These are phyloP conservation scores for Aspergillus tamarii DNA, from an alignment of 2,329 filamentous ascomycete species.

Conservation along the genomic window DNA sequence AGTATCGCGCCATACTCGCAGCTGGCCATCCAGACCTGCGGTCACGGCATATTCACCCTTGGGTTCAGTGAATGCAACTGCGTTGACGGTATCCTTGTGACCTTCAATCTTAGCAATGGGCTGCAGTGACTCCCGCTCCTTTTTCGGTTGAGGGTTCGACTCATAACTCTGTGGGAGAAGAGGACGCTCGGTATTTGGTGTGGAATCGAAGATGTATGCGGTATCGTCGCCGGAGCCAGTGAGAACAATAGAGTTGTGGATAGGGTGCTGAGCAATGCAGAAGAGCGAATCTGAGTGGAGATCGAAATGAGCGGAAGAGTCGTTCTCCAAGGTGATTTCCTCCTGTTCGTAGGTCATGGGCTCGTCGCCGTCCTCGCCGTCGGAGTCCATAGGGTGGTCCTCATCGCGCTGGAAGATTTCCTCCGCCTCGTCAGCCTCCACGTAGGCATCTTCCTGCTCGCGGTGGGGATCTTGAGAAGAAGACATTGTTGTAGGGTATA, in stretches of 20 bases:
- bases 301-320: conserved; percentile 93
- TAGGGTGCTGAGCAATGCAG: conserved; percentile 89
- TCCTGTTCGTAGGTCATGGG: conserved; percentile 55
- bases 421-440: conserved; percentile 75
- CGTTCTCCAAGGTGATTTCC: conserved; percentile 83
- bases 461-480: conserved; percentile 40
- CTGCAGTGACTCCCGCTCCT: conserved; percentile 63
- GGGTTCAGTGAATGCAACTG: conserved; percentile 80
- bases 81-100: conserved; percentile 88
- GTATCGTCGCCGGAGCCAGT: conserved; percentile 87
- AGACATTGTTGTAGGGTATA: conserved; percentile 33
- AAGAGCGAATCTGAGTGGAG: conserved; percentile 88
- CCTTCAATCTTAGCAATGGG: conserved; percentile 78
- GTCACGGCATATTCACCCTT: conserved; percentile 83
- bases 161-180: conserved; percentile 78
- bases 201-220: conserved; percentile 82
- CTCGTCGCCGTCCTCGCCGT: conserved; percentile 60
- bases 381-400: conserved; percentile 79
- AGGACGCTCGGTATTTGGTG: conserved; percentile 61
- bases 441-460: conserved; percentile 69
- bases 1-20: conserved; percentile 69
- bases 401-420: conserved; percentile 72
- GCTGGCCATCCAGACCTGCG: conserved; percentile 81
- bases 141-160: conserved; percentile 62
- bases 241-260: conserved; percentile 74